Base-by-base conservation (phyloP, 2,329 filamentous ascomycete genomes). In the Trichoderma asperellum region DNA sequence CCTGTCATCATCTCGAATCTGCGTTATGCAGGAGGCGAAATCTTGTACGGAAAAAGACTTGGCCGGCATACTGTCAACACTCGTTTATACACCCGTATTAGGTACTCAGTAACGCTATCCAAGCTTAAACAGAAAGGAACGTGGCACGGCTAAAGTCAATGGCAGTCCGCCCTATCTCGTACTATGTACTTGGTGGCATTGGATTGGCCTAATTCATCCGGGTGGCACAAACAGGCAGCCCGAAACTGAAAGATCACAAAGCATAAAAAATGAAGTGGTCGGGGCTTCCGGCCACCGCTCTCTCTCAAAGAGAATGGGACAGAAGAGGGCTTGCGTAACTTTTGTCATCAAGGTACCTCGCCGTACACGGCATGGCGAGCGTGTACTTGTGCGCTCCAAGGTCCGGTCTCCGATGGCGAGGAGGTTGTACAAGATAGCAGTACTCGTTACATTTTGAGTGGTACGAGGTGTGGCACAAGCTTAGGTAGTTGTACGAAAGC, bases 1-100 rank as follows among this genome's bases (percentile, higher is more conserved):
- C 60, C 40, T 61, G 58, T 29, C 58, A 47, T 49, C 58, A 29
- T 12, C 43, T 49, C 27, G 58, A 34, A 61, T 62, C 60, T 62
- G 43, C 60, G 60, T 32, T 52, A 32, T 53, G 60, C 58, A 61
- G 18, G 27, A 61, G 27, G 40, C 7, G 40, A 16, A 49, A 32
- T 60, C 5, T 60, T n/a, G 21, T 12, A 59, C 21, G 34, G 24
- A 40, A 59, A 59, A 12, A 29, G 24, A 24, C 12, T 18, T 7
- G 18, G 40, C 40, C 40, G 40, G 40, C 40, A 43, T 16, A 18
- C 37, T 16, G 37, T n/a, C 40, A n/a, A 43, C 40, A 49, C n/a
- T 49, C 18, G 21, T 49, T 11, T 49, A 21, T 49, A 24, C 47
- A 24, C n/a, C 47, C 47, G n/a, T 49, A 18, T 43, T 49, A 37